A percentile compares a stretch with the other conserved stretches of the same genome.
Conservation (phyloP, 2,329 filamentous ascomycete genomes). For the Botrytis fragariae region DNA sequence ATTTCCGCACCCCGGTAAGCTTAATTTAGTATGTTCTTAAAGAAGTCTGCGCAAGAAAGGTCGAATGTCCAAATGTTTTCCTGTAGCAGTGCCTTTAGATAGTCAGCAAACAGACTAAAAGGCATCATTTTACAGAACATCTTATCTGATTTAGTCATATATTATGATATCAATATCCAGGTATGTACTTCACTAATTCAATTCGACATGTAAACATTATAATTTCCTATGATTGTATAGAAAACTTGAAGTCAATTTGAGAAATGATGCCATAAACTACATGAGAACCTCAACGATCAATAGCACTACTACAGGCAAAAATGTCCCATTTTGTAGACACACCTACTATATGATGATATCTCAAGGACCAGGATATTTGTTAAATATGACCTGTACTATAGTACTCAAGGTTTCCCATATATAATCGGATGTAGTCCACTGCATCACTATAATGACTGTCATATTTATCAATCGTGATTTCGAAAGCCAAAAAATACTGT, state of each 20-base stretch:
- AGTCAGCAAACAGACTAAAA: background rate
- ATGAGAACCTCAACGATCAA: background rate
- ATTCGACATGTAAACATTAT: background rate
- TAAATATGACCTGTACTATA: background rate
- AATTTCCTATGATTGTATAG: background rate
- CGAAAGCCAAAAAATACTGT: background rate
- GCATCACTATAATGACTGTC: background rate
- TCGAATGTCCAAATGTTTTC: background rate
- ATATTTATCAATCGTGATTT: background rate
- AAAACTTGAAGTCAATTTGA: background rate
- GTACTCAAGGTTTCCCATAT: background rate
- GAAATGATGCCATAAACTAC: background rate
- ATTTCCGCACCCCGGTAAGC: background rate
- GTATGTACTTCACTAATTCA: background rate
- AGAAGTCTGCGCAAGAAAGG: fast-evolving
- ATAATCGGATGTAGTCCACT: background rate
- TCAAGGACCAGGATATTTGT: background rate
- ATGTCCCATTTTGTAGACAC: background rate
- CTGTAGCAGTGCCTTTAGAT: background rate
- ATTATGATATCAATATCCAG: background rate
- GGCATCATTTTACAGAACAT: background rate
- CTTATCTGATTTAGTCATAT: background rate
- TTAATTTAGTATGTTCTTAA: background rate
- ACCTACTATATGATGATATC: background rate
- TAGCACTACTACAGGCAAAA: background rate